phyloP scores from a whole-genome alignment of 225 moss, liverwort and hornwort genomes.

The Takakia lepidozioides region DNA sequence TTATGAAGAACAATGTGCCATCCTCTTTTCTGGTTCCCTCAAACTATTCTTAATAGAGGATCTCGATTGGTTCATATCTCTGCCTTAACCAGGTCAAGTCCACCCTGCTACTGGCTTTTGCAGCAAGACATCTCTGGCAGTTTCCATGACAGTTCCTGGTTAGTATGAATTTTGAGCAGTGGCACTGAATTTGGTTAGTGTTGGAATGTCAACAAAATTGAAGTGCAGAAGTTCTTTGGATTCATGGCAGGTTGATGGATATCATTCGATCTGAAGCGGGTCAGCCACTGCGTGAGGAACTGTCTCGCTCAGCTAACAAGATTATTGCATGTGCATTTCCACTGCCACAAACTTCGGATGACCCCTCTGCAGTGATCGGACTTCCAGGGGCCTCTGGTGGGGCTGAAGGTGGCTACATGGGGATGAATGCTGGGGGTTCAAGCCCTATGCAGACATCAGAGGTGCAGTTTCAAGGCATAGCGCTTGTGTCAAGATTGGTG shows the following conservation, averaged over 20 bases:
- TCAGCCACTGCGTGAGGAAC: slow-evolving; percentile 85
- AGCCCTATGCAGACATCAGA: slow-evolving; percentile 61
- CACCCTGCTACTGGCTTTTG: too few relatives aligned
- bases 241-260: slow-evolving; percentile 74
- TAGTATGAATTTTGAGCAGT: too few relatives aligned
- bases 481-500: slow-evolving; percentile 77
- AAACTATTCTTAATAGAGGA: too few relatives aligned
- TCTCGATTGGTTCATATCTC: too few relatives aligned
- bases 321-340: slow-evolving; percentile 73
- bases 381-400: slow-evolving; percentile 33
- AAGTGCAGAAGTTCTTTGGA: too few relatives aligned
- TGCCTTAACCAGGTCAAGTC: too few relatives aligned
- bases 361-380: slow-evolving; percentile 21
- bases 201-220: too few relatives aligned
- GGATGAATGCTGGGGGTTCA: slow-evolving; percentile 42
- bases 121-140: too few relatives aligned
- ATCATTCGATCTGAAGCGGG: slow-evolving; percentile 92
- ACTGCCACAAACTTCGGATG: slow-evolving; percentile 44
- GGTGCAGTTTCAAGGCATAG: slow-evolving; percentile 96
- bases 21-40: too few relatives aligned
- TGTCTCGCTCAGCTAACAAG: slow-evolving; percentile 81
- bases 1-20: too few relatives aligned
- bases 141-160: too few relatives aligned
- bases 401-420: slow-evolving; percentile 41
- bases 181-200: too few relatives aligned